Conservation (phyloP, 2,329 filamentous ascomycete genomes). For the Chrysosporium keratinophilum region DNA sequence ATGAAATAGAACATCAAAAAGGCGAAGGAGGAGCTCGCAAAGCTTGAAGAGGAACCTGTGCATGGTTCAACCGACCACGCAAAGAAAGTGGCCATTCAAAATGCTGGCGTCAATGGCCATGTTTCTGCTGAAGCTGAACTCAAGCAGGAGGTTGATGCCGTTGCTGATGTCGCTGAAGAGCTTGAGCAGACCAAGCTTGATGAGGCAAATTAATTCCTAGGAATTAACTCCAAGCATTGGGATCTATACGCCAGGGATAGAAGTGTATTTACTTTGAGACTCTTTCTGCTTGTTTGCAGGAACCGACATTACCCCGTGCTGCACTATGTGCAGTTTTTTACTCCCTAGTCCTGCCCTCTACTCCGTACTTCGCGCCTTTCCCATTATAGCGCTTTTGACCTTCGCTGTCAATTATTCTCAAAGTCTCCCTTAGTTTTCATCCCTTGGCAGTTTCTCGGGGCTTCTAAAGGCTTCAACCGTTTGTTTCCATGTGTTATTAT, state of each 20-base stretch:
- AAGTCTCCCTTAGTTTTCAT: background rate
- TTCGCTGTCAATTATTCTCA: conserved; percentile 6
- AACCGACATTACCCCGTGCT: background rate
- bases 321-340: background rate
- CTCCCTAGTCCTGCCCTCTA: background rate
- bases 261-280: background rate
- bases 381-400: background rate
- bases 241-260: background rate
- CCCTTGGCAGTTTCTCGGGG: background rate
- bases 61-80: conserved; percentile 39
- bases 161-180: conserved; percentile 48
- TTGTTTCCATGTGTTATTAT: conserved; percentile 2
- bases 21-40: conserved; percentile 89
- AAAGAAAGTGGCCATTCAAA: conserved; percentile 46
- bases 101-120: conserved; percentile 44
- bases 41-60: conserved; percentile 58
- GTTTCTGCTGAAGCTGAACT: conserved; percentile 45
- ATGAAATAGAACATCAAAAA: conserved; percentile 76
- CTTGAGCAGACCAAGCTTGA: conserved; percentile 52
- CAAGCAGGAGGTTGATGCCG: conserved; percentile 48
- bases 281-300: background rate
- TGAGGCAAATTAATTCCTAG: conserved; percentile 22
- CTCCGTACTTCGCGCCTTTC: background rate
- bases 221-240: background rate
- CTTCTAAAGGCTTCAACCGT: background rate